Percentiles rank a stretch among this genome's conserved stretches.
Conservation (phyloP, 306 rosid genomes). For the Neltuma alba region DNA sequence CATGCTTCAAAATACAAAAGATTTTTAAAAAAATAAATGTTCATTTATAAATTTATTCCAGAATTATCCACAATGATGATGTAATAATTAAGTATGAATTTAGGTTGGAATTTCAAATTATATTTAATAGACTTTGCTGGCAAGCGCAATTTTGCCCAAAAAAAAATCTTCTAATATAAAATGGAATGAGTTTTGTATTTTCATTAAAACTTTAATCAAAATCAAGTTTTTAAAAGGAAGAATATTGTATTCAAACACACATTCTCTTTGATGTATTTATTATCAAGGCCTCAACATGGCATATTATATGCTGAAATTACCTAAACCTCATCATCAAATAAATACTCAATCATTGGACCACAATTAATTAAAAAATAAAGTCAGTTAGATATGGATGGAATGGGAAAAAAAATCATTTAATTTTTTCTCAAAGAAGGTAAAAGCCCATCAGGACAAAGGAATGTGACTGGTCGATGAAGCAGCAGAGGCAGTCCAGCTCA, state of each 20-base stretch:
- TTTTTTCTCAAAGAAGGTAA: neutral
- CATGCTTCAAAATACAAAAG: no score
- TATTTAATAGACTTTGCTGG: no score
- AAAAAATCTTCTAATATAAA: no score
- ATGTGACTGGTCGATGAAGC: conserved; percentile 31
- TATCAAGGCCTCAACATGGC: neutral
- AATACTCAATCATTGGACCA: neutral
- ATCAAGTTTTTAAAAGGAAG: neutral
- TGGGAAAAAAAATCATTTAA: neutral
- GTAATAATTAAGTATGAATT: no score
- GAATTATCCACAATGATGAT: no score
- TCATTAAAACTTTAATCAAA: neutral
- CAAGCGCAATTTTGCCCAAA: no score
- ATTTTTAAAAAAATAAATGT: no score
- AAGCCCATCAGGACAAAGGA: neutral
- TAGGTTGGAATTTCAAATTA: no score
- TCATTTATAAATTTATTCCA: no score
- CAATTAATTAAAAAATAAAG: neutral
- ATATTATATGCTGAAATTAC: neutral
- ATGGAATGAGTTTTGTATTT: neutral
- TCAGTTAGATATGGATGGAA: neutral
- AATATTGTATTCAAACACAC: neutral
- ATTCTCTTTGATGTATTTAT: neutral
- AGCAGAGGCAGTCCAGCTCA: conserved; percentile 62
- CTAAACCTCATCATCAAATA: neutral